Percentiles rank a stretch among this genome's conserved stretches.
Evolutionary conservation across 1,284 basidiomycete genomes (phyloP).

Genomic region (Boletellus sp.): DNA sequence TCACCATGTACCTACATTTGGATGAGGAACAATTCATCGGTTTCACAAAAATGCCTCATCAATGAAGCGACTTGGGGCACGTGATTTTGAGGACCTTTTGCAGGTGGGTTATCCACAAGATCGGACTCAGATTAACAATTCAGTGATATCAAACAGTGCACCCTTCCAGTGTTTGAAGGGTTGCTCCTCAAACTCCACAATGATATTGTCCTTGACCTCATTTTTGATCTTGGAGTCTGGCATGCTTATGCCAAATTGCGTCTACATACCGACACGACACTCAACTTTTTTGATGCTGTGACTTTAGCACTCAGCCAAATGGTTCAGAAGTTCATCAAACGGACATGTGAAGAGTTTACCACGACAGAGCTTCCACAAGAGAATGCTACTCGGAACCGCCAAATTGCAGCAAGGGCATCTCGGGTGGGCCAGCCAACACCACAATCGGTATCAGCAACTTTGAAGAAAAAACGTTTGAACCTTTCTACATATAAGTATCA

Average conservation of each 20-base stretch:
- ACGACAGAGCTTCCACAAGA: constrained; percentile 25
- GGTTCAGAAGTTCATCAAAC: not conserved
- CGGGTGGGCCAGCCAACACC: too few relatives aligned
- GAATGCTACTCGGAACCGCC: too few relatives aligned
- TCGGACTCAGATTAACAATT: too few relatives aligned
- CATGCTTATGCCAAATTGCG: not conserved
- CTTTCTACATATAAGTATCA: not conserved
- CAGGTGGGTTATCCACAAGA: not conserved
- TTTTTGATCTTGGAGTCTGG: not conserved
- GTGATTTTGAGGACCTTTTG: not conserved
- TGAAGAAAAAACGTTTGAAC: not conserved
- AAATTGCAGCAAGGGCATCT: constrained; percentile 7
- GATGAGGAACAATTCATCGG: not conserved
- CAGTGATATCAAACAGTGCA: too few relatives aligned
- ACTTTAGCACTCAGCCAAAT: not conserved
- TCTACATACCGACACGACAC: not conserved
- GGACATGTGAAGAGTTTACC: constrained; percentile 12
- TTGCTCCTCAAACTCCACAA: not conserved
- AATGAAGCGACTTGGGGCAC: not conserved
- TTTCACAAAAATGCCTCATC: not conserved
- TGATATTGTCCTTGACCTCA: not conserved
- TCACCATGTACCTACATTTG: not conserved
- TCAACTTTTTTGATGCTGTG: not conserved
- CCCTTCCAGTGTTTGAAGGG: not conserved
- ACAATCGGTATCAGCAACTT: too few relatives aligned